Evolutionary conservation across 108 stramenopile genomes (phyloP), one percentile per base, ranked within the genome.

Genomic region (Epipyxis sp.): DNA sequence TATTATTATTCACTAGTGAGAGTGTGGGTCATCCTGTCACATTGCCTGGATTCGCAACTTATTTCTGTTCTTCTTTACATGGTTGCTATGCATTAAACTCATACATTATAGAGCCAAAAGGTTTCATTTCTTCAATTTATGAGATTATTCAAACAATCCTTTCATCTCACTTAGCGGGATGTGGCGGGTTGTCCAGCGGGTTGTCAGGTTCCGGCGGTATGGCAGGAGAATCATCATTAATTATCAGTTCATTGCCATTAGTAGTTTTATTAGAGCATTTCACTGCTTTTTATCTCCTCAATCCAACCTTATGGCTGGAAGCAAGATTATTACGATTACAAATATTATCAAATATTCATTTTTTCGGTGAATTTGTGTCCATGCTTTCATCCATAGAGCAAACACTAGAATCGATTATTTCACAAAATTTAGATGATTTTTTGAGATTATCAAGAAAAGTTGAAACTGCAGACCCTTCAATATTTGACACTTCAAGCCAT

Each of bases 21-120:
- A 41, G 65, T 20, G 40, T 68, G 20, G 65, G 65, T 37, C 65
- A 68, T 68, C 65, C 65, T 13, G 29, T 41, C 16, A 68, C 35
- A 20, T 20, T 68, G 16, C 20, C 20, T 25, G 65, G 65, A 68
- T 68, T 68, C 20, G 65, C 65, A 40, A 37, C 65, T 25, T 68
- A 68, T 68, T 13, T 20, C 13, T 68, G 65, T 37, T 20, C 40
- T 20, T 20, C 20, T 20, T 25, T 68, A 37, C 29, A 37, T 41
- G 65, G 65, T 37, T 57, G 25, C 25, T 25, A 57, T 57, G 54
- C 54, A 25, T 20, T 57, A 25, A 25, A 16, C 54, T 25, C 54
- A 57, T 25, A 25, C 25, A 57, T 57, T 25, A n/a, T n/a, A n/a
- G n/a, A n/a, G n/a, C 25, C 16, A 20, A 16, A 57, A 20, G 54